Evolutionary conservation across 2,329 filamentous ascomycete species (phyloP).

Genomic region (Cadophora malorum): DNA sequence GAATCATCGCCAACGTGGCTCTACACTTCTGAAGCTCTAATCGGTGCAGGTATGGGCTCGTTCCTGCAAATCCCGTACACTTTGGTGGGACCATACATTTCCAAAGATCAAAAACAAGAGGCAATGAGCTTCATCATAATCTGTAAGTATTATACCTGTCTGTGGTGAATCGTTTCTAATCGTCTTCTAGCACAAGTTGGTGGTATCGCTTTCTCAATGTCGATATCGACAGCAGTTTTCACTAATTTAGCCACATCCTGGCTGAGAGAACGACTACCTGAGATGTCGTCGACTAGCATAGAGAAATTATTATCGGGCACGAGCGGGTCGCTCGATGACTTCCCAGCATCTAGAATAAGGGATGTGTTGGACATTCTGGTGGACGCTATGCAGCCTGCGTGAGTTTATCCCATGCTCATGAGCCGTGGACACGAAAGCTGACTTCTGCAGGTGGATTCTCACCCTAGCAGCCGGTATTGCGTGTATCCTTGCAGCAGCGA

Average conservation of each 20-base stretch:
- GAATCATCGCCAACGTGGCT: background rate
- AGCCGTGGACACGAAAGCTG: background rate
- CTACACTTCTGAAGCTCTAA: constrained; percentile 1
- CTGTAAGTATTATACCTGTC: background rate
- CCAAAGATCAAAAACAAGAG: background rate
- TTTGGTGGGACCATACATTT: background rate
- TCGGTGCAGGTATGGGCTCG: background rate
- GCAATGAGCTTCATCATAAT: constrained; percentile 9
- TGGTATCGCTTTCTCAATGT: background rate
- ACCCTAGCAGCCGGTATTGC: background rate
- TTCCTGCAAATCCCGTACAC: background rate
- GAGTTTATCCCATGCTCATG: background rate
- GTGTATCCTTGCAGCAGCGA: background rate
- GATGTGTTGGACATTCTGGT: background rate
- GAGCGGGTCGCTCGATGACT: background rate
- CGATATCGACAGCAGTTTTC: background rate
- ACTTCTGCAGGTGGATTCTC: background rate
- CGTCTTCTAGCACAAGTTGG: background rate
- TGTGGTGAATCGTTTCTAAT: background rate
- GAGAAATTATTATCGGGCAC: background rate
- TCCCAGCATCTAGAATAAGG: background rate
- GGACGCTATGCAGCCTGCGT: constrained; percentile 4
- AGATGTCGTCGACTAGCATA: background rate
- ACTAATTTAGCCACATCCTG: background rate
- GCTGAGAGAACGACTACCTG: background rate